Evolutionary conservation across 1,284 basidiomycete species (phyloP).

Genomic region (Ganoderma lingzhi): DNA sequence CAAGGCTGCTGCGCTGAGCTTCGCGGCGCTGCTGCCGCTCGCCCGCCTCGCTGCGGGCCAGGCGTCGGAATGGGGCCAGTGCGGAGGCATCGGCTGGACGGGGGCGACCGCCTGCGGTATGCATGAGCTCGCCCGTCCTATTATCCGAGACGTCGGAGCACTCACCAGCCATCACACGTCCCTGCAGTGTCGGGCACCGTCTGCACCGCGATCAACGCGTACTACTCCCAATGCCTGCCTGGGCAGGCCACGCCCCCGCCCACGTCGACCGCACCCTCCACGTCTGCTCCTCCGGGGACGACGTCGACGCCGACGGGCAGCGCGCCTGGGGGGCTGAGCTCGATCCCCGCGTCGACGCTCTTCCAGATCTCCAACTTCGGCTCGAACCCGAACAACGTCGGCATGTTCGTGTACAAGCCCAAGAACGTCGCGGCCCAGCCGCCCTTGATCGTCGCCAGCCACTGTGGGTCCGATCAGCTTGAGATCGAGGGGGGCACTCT

Average conservation of each 20-base stretch:
- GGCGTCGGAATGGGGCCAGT: conserved; percentile 44
- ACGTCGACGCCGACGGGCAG: neutral
- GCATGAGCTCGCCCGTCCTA: conserved; percentile 20
- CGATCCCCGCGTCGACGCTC: conserved; percentile 32
- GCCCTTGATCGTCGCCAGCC: conserved; percentile 51
- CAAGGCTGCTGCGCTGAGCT: conserved; percentile 20
- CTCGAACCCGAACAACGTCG: conserved; percentile 58
- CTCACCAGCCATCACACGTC: conserved; percentile 36
- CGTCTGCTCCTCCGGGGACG: neutral
- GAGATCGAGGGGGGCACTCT: neutral
- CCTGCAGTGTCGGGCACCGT: conserved; percentile 44
- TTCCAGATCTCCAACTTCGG: conserved; percentile 48
- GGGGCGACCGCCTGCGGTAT: conserved; percentile 48
- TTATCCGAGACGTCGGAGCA: conserved; percentile 10
- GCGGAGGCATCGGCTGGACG: conserved; percentile 47
- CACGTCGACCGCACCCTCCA: conserved; percentile 8
- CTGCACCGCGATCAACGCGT: conserved; percentile 38
- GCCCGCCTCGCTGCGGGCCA: conserved; percentile 43
- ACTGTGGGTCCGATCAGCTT: conserved; percentile 45
- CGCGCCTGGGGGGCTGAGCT: conserved; percentile 16
- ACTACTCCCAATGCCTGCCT: conserved; percentile 46
- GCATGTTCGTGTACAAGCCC: conserved; percentile 58
- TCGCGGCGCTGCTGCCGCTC: conserved; percentile 40
- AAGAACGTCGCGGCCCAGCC: conserved; percentile 49
- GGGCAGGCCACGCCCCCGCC: conserved; percentile 25